These are phyloP conservation scores for Fulvia fulva DNA, from an alignment of 2,329 filamentous ascomycete species.

Conservation along the genomic window DNA sequence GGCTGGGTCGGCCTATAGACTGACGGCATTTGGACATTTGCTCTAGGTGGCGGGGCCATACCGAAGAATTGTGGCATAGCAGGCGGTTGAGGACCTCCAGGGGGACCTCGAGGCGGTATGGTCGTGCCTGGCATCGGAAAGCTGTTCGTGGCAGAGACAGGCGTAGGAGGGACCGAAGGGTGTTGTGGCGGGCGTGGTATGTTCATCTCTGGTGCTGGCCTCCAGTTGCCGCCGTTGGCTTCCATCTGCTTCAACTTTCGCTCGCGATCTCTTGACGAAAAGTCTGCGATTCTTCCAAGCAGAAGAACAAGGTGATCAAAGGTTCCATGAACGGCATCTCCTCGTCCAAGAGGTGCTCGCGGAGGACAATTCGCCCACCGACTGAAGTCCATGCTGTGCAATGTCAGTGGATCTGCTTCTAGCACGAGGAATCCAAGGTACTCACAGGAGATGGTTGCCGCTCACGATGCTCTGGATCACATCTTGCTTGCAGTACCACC, in stretches of 20 bases:
- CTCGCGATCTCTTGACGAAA: conserved; percentile 69
- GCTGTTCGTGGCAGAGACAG: conserved; percentile 15
- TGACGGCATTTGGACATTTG: conserved; percentile 41
- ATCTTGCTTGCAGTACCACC: conserved; percentile 96
- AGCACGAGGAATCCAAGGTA: conserved; percentile 18
- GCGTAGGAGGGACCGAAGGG: conserved; percentile 11
- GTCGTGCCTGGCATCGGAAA: conserved; percentile 1
- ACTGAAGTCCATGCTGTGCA: conserved; percentile 67
- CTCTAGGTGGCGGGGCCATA: conserved; percentile 42
- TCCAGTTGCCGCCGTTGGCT: conserved; percentile 55
- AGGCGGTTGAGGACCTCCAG: neutral
- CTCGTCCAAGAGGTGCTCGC: conserved; percentile 69
- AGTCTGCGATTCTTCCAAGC: conserved; percentile 73
- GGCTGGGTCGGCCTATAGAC: conserved; percentile 33
- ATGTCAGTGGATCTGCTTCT: conserved; percentile 5
- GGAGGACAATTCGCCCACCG: conserved; percentile 86
- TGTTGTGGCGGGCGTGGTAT: conserved; percentile 36
- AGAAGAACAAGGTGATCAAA: conserved; percentile 84
- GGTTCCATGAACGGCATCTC: conserved; percentile 79
- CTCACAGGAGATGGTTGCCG: conserved; percentile 80
- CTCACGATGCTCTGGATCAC: conserved; percentile 86
- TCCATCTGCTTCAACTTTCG: conserved; percentile 70
- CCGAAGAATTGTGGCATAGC: conserved; percentile 51
- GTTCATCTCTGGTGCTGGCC: conserved; percentile 49
- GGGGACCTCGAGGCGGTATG: conserved; percentile 1